A percentile compares a stretch with the other conserved stretches of the same genome.
These are phyloP conservation scores for Coprinellus aureogranulatus DNA, from an alignment of 768 basidiomycete genomes.

Conservation along the genomic window DNA sequence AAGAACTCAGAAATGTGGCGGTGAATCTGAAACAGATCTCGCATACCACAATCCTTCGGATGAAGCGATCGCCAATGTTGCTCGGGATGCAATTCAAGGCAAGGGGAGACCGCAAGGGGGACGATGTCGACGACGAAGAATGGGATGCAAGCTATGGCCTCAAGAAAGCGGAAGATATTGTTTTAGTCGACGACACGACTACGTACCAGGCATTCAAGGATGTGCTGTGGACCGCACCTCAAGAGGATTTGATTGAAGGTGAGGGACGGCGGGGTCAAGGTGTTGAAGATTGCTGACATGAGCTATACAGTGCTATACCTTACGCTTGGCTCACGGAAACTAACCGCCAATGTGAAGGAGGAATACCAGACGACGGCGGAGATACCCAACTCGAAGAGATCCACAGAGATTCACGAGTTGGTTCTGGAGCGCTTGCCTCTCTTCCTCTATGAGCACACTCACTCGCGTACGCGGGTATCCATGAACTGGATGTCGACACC, in stretches of 20 bases:
- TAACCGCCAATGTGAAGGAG: slow-evolving; percentile 74
- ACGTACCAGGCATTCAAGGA: slow-evolving; percentile 77
- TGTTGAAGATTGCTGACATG: no score
- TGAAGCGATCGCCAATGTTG: slow-evolving; percentile 72
- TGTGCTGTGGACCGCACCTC: slow-evolving; percentile 72
- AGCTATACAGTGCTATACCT: slow-evolving; percentile 67
- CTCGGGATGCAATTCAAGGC: slow-evolving; percentile 66
- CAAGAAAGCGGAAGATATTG: slow-evolving; percentile 63
- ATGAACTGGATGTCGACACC: slow-evolving; percentile 64
- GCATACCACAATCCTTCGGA: slow-evolving; percentile 49
- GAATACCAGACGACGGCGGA: slow-evolving; percentile 65
- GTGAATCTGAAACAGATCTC: slow-evolving; percentile 64
- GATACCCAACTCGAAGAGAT: slow-evolving; percentile 43
- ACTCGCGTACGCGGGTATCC: slow-evolving; percentile 58
- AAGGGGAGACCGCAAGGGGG: slow-evolving; percentile 23
- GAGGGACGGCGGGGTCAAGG: no score
- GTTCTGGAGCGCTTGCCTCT: slow-evolving; percentile 84
- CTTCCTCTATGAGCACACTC: slow-evolving; percentile 87
- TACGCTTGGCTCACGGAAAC: slow-evolving; percentile 67
- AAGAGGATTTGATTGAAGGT: slow-evolving; percentile 92
- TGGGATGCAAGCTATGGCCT: slow-evolving; percentile 75
- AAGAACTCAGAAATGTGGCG: slow-evolving; percentile 83
- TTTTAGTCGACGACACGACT: slow-evolving; percentile 86
- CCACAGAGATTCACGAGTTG: slow-evolving; percentile 53
- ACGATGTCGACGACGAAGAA: slow-evolving; percentile 50